phyloP scores from a whole-genome alignment of 2,329 filamentous ascomycete genomes.

The Chaetomium strumarium region DNA sequence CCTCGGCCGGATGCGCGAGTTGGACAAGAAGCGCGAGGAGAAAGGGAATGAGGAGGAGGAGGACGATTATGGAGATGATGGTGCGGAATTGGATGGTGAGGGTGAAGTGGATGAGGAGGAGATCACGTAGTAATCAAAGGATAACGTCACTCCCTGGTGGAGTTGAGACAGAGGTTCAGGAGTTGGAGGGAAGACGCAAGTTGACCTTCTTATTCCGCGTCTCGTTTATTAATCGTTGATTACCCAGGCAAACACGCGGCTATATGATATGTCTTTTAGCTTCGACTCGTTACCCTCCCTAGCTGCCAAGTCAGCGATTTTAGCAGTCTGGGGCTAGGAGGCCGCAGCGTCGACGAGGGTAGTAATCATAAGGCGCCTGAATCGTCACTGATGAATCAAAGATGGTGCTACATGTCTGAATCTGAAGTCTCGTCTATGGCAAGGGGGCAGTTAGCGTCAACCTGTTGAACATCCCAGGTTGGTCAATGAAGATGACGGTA shows the following conservation, averaged over 20 bases:
- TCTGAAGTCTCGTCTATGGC: too few species aligned
- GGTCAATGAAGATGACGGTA: too few species aligned
- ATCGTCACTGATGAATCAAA: neutral
- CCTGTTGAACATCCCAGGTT: too few species aligned
- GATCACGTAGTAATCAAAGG: neutral
- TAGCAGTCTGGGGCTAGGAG: neutral
- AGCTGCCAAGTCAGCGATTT: neutral
- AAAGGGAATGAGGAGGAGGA: conserved; percentile 1
- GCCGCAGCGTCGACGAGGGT: neutral
- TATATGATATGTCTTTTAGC: too few species aligned
- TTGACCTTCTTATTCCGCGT: too few species aligned
- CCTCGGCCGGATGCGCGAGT: conserved; percentile 18
- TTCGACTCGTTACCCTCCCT: too few species aligned
- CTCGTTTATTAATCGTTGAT: too few species aligned
- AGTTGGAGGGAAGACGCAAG: neutral
- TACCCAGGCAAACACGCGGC: too few species aligned
- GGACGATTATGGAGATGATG: neutral
- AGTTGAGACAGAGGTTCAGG: too few species aligned
- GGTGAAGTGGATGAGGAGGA: conserved; percentile 1
- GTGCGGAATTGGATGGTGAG: neutral
- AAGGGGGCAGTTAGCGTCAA: too few species aligned
- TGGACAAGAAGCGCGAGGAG: conserved; percentile 6
- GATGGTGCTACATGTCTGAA: too few species aligned
- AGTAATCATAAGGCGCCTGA: neutral
- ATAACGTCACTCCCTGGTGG: too few species aligned